Base-by-base conservation (phyloP, 2,329 filamentous ascomycete species). In the Sclerotinia glacialis region DNA sequence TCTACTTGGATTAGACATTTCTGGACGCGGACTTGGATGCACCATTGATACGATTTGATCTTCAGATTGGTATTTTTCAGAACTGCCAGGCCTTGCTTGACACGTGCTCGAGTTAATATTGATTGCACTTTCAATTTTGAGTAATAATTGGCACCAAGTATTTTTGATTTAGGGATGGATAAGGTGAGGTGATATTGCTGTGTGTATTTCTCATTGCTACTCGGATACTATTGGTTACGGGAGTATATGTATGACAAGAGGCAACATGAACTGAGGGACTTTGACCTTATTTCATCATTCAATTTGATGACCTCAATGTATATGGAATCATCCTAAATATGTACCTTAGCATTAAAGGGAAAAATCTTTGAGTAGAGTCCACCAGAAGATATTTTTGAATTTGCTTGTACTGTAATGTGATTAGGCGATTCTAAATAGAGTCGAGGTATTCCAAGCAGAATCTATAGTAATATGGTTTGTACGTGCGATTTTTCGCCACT, bases 1-100 rank as follows among this genome's bases (percentile, higher is more conserved):
- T 59, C 26, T 11, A 23, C 23, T 16, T 59, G 26, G 11, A 21
- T 23, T 34, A 47, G 26, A 26, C 55, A 59, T 21, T 59, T 23
- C 6, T 47, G 26, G 31, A 59, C 21, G 18, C 42, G 18, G 3
- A 9, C n/a, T 8, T 46, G 55, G 55, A 34, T 59, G 26, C 5
- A 18, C 26, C 7, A n/a, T 31, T 34, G 26, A n/a, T 16, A 46
- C 18, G 9, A 31, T 21, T 31, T 46, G 5, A 14, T n/a, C 3
- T 31, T 12, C 40, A 11, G 18, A 31, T 11, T 46, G 26, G 12
- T 23, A 7, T n/a, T 5, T n/a, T 14, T 4, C 2, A 14, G 11
- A 8, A 5, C 1, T 16, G 2, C 3, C 11, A n/a, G 5, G 11
- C 16, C 5, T 3, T 0, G 7, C 5, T 16, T 34, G 11, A 1